Evolutionary conservation across 2,329 filamentous ascomycete species (phyloP), one percentile per base, ranked within the genome.

Genomic region (Botrytis elliptica): DNA sequence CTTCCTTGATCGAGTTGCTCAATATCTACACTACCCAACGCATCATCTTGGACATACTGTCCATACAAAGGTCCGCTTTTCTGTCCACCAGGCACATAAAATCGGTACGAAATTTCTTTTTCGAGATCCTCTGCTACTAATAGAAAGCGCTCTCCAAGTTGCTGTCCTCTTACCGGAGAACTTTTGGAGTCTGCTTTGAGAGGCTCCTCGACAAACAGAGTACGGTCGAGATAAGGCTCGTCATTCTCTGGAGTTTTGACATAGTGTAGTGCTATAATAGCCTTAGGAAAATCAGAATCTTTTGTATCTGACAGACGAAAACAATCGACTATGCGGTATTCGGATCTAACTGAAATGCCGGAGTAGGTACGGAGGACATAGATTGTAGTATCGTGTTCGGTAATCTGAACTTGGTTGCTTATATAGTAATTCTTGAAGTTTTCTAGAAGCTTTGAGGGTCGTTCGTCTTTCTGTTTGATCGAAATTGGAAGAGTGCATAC

Each of bases 101-200:
- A 40, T 1, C 38, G 60, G 25, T 16, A 18, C 14, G 14, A 16
- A 20, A 42, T 42, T 6, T 63, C 38, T 40, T 40, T 14, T 29
- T 42, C 10, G 5, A 42, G 5, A n/a, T 29, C 60, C 36, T 40
- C 60, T n/a, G 22, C 14, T 3, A 63, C 25, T 14, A 16, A n/a
- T 16, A 40, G 10, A n/a, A 63, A 63, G 5, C 36, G 25, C 18
- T 9, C 22, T 40, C 12, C 5, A 40, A 25, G 38, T 63, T 7
- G 10, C 14, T 2, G 14, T 63, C 4, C 25, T 25, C 4, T 12
- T n/a, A 14, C 3, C 0, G 38, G 1, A 63, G 22, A n/a, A n/a
- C 4, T n/a, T 16, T 3, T n/a, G 12, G n/a, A 1, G 0, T 8
- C 52, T 29, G 2, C 3, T 16, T 55, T 8, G 7, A 7, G 25